Evolutionary conservation across 2,329 filamentous ascomycete genomes (phyloP), one percentile per base, ranked within the genome.

Genomic region (Cyanodermella asteris): DNA sequence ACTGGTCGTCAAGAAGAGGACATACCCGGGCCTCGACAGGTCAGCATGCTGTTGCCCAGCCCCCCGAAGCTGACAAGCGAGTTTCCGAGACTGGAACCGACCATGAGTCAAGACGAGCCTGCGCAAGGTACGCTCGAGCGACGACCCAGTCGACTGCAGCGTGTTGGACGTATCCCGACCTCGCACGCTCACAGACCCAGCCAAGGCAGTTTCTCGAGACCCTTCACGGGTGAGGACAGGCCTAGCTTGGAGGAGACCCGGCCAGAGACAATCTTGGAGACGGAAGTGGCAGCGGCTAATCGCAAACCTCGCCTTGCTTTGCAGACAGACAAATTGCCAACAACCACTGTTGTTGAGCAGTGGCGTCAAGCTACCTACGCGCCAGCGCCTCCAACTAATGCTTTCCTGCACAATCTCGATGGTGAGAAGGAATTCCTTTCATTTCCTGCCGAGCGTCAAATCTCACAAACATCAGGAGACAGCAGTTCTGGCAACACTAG

Each of bases 91-190:
- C 42, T 36, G 21, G 39, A 45, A 8, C 22, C 26, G 28, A 8
- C 34, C 31, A 10, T 28, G 31, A 13, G 32, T 42, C 7, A 26
- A 20, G 22, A 23, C 26, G 26, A 13, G 24, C 43, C 34, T 28
- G 34, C 33, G 5, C 34, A 36, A 12, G 36, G 38, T 5, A 36
- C 44, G n/a, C 32, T 31, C 4, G 37, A 41, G 17, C 47, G 48
- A 18, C 51, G 50, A 7, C 64, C 64, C 7, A 76, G 67, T 40
- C 63, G 81, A 28, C 53, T 91, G 11, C 67, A 71, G 15, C 78
- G 84, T 36, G 70, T 91, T 23, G 82, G 81, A 6, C 67, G 82
- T 10, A 91, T 91, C 25, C 82, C 82, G n/a, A n/a, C n/a, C n/a
- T n/a, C n/a, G n/a, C n/a, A n/a, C n/a, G n/a, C n/a, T n/a, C n/a